phyloP scores from a whole-genome alignment of 805 yeast genomes.

The Isabelozyma pseudorhagii region DNA sequence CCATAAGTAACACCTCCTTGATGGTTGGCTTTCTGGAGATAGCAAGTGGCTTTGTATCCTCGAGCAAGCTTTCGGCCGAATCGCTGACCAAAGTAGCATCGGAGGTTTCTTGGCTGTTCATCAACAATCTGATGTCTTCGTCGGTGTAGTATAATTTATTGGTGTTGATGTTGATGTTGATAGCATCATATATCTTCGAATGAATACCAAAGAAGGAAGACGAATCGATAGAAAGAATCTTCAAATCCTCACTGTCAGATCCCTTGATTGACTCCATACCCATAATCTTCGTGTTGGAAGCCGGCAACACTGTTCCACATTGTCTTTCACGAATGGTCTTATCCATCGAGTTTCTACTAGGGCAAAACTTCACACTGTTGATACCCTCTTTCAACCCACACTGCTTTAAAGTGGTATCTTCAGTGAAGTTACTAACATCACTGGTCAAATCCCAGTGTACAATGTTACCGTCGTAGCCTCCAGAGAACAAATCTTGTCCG shows the following conservation, averaged over 20 bases:
- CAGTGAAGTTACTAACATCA: conserved; percentile 11
- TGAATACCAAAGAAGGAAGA: conserved; percentile 59
- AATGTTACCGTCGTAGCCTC: conserved; percentile 65
- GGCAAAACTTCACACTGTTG: conserved; percentile 35
- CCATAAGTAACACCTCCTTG: no score
- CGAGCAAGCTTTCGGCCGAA: conserved; percentile 8
- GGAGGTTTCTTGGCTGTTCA: conserved; percentile 8
- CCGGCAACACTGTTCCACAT: conserved; percentile 64
- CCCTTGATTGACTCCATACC: conserved; percentile 37
- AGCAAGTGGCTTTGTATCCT: conserved; percentile 9
- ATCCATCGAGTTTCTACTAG: conserved; percentile 28
- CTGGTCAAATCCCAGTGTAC: conserved; percentile 60
- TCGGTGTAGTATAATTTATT: conserved; percentile 26
- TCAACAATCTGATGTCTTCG: conserved; percentile 23
- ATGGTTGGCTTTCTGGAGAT: conserved; percentile 3
- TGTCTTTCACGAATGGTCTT: conserved; percentile 39
- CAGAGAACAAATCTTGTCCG: conserved; percentile 50
- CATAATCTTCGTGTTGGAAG: conserved; percentile 50
- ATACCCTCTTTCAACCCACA: conserved; percentile 50
- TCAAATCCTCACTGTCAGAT: conserved; percentile 23
- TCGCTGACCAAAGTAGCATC: conserved; percentile 14
- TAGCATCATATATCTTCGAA: conserved; percentile 32
- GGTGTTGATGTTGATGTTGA: conserved; percentile 15
- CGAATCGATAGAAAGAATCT: conserved; percentile 52
- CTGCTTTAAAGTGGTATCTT: conserved; percentile 7